These are phyloP conservation scores for Dactylonectria macrodidyma DNA, from an alignment of 2,329 filamentous ascomycete genomes.

Conservation along the genomic window DNA sequence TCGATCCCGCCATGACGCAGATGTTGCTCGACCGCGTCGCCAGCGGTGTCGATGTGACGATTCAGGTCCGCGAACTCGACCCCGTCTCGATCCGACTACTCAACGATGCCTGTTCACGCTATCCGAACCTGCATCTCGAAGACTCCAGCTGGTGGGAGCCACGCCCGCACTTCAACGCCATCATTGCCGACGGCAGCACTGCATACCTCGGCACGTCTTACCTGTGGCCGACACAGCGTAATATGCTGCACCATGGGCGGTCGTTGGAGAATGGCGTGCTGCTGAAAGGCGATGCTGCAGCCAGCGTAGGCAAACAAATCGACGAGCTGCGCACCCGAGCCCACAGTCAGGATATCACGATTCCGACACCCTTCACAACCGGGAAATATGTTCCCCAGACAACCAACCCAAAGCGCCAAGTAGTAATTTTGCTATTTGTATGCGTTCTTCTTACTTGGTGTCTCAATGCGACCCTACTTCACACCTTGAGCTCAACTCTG, in stretches of 20 bases:
- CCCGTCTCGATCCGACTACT: background rate
- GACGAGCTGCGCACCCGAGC: background rate
- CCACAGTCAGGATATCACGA: background rate
- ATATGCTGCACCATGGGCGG: conserved; percentile 12
- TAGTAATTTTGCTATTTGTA: background rate
- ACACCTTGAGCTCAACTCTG: background rate
- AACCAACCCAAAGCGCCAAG: background rate
- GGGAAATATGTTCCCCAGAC: background rate
- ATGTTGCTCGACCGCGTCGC: background rate
- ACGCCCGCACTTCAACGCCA: conserved; percentile 9
- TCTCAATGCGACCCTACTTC: background rate
- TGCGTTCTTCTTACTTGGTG: background rate
- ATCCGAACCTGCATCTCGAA: background rate
- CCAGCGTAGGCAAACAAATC: conserved; percentile 5
- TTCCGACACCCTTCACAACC: background rate
- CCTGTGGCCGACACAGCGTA: conserved; percentile 9
- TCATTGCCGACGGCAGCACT: conserved; percentile 2
- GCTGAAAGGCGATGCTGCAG: background rate
- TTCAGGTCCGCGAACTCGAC: background rate
- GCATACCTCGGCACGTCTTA: conserved; percentile 15
- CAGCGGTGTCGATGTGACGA: background rate
- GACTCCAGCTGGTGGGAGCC: conserved; percentile 15
- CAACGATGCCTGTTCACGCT: background rate
- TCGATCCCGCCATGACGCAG: background rate
- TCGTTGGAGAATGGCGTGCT: conserved; percentile 9